Evolutionary conservation across 1,284 basidiomycete genomes (phyloP).

Genomic region (Porogramme epimiltina): DNA sequence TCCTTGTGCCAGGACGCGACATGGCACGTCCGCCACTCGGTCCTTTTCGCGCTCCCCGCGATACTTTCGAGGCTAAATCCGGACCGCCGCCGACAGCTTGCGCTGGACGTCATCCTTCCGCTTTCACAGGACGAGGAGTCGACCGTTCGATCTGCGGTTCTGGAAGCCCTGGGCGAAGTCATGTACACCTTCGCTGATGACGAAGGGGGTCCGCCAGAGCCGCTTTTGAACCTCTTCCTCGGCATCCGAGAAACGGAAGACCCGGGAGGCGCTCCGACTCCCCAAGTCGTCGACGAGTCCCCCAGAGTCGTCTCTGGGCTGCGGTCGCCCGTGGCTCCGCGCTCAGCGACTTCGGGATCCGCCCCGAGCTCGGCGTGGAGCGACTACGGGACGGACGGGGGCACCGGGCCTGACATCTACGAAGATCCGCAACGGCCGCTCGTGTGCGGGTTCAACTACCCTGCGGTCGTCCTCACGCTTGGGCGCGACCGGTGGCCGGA

Average conservation of each 20-base stretch:
- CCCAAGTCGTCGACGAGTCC: background rate
- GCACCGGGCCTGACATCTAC: slow-evolving; percentile 28
- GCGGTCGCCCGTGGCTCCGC: background rate
- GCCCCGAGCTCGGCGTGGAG: slow-evolving; percentile 25
- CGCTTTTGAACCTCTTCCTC: slow-evolving; percentile 73
- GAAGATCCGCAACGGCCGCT: slow-evolving; percentile 75
- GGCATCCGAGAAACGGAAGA: slow-evolving; percentile 30
- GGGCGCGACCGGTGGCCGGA: slow-evolving; percentile 80
- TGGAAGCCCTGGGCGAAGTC: slow-evolving; percentile 92
- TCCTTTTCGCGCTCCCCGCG: slow-evolving; percentile 84
- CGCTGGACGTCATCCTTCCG: slow-evolving; percentile 60
- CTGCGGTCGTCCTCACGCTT: slow-evolving; percentile 87
- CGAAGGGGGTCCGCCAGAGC: slow-evolving; percentile 72
- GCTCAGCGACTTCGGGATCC: slow-evolving; percentile 13
- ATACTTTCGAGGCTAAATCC: slow-evolving; percentile 69
- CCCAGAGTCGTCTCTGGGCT: background rate
- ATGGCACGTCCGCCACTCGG: slow-evolving; percentile 89
- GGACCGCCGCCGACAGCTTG: slow-evolving; percentile 57
- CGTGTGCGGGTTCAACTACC: slow-evolving; percentile 94
- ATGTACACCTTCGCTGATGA: slow-evolving; percentile 83
- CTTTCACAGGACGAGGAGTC: slow-evolving; percentile 72
- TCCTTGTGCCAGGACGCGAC: slow-evolving; percentile 68
- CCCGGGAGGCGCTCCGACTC: slow-evolving; percentile 4
- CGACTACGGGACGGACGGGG: slow-evolving; percentile 26
- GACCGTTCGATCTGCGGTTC: slow-evolving; percentile 78